Evolutionary conservation across 768 basidiomycete species (phyloP).

Genomic region (Peribolospora baueri): DNA sequence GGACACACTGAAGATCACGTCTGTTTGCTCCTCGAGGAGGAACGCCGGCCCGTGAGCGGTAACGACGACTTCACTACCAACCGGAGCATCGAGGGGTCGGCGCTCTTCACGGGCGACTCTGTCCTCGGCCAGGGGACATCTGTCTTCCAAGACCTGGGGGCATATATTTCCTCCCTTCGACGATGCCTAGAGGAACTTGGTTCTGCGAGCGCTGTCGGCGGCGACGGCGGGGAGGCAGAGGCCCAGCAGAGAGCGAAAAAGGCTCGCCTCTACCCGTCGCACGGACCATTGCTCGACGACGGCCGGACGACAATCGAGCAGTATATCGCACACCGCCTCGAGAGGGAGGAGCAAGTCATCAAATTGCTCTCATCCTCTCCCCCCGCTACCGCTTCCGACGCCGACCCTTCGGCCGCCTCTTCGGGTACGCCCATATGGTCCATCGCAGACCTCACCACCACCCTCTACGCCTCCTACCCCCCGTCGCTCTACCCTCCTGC

Average conservation of each 20-base stretch:
- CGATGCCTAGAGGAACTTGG: slow-evolving; percentile 25
- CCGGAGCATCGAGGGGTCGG: slow-evolving; percentile 10
- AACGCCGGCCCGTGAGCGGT: slow-evolving; percentile 1
- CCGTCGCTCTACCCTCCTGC: slow-evolving; percentile 40
- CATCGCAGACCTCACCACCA: slow-evolving; percentile 24
- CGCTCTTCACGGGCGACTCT: slow-evolving; percentile 67
- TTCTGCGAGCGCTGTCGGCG: slow-evolving; percentile 12
- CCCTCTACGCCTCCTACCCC: too few relatives aligned
- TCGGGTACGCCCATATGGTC: slow-evolving; percentile 32
- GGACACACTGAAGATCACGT: slow-evolving; percentile 73
- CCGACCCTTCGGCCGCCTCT: too few relatives aligned
- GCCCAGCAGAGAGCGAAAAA: too few relatives aligned
- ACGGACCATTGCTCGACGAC: slow-evolving; percentile 48
- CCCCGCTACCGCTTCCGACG: too few relatives aligned
- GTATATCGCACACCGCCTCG: slow-evolving; percentile 55
- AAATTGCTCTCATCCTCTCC: slow-evolving; percentile 26
- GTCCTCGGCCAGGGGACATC: slow-evolving; percentile 69
- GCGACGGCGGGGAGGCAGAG: background rate
- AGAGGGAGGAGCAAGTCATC: slow-evolving; percentile 54
- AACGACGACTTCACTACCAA: too few relatives aligned
- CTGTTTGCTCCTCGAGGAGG: slow-evolving; percentile 40
- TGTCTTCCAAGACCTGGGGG: slow-evolving; percentile 53
- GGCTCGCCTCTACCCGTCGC: slow-evolving; percentile 44
- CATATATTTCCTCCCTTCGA: slow-evolving; percentile 26
- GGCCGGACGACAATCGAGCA: slow-evolving; percentile 34